Evolutionary conservation across 1,284 basidiomycete species (phyloP).

Genomic region (Puccinia novopanici): DNA sequence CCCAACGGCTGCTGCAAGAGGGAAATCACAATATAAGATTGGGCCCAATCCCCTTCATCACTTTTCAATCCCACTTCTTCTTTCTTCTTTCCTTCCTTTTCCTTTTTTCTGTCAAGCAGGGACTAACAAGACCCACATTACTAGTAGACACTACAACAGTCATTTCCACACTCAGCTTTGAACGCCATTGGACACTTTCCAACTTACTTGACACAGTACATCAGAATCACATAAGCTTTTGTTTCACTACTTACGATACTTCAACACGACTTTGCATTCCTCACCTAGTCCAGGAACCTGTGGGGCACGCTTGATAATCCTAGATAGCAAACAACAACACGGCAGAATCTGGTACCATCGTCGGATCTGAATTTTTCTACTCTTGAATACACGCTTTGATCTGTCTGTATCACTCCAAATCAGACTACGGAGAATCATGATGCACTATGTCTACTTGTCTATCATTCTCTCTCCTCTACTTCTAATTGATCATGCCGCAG

Average conservation of each 20-base stretch:
- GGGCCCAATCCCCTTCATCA: conserved; percentile 2
- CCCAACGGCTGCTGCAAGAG: neutral
- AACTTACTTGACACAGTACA: neutral
- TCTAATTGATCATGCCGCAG: neutral
- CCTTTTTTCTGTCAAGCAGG: too few species aligned
- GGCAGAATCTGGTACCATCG: neutral
- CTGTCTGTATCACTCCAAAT: neutral
- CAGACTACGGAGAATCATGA: neutral
- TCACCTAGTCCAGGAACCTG: neutral
- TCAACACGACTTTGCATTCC: neutral
- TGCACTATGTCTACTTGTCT: conserved; percentile 22
- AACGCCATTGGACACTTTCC: conserved; percentile 3
- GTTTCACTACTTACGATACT: neutral
- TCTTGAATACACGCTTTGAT: neutral
- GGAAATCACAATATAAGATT: conserved; percentile 9
- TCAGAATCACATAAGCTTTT: neutral
- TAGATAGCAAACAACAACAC: neutral
- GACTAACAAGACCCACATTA: neutral
- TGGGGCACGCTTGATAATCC: neutral
- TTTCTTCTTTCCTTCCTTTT: conserved; percentile 15
- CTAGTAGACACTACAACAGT: conserved; percentile 9
- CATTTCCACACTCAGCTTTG: neutral
- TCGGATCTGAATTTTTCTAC: neutral
- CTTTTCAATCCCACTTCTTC: too few species aligned
- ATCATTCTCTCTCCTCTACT: conserved; percentile 12